Base-by-base conservation (phyloP, 108 stramenopile species). In the Nitzschia putrida region DNA sequence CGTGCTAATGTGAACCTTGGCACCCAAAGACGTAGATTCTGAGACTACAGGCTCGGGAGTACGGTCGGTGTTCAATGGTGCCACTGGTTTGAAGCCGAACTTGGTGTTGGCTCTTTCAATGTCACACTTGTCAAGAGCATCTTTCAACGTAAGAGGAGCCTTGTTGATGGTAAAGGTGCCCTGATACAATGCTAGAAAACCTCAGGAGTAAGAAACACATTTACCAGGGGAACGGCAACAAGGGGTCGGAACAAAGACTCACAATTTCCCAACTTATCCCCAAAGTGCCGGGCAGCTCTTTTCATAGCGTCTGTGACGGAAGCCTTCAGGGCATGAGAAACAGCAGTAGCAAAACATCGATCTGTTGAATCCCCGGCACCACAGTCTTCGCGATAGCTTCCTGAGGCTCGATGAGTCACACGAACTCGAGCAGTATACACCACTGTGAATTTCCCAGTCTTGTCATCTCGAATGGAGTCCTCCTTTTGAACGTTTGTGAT, bases 291-390 rank as follows among this genome's bases (percentile, higher is more conserved):
- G 9, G 89, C 92, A 0, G 89, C 89, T 34, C 92, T 80, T 58
- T 94, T 94, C 81, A 94, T 79, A 10, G 85, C 92, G 72, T 94
- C 92, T 2, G 92, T 94, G 20, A 94, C 80, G 20, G 83, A 83
- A 9, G 81, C 85, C 74, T 94, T 94, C 40, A 91, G 58, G 7
- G 92, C 89, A 77, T 94, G 71, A 3, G 80, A 80, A 45, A 84
- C 76, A 0, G 92, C 92, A 11, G 85, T 83, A 23, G 71, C 87
- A 51, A 88, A 71, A 43, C 38, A 60, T 64, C 76, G 83, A 78
- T 94, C 92, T 18, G 83, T 81, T 0, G 88, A 69, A 73, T 94
- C 92, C 4, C 88, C 88, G 12, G 87, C 79, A 13, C 92, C 92
- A 65, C 83, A 82, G 77, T 94, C 92, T 82, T 94, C 92, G 57